These are phyloP conservation scores for Ogataea corticis DNA, from an alignment of 805 yeast genomes.

Conservation along the genomic window DNA sequence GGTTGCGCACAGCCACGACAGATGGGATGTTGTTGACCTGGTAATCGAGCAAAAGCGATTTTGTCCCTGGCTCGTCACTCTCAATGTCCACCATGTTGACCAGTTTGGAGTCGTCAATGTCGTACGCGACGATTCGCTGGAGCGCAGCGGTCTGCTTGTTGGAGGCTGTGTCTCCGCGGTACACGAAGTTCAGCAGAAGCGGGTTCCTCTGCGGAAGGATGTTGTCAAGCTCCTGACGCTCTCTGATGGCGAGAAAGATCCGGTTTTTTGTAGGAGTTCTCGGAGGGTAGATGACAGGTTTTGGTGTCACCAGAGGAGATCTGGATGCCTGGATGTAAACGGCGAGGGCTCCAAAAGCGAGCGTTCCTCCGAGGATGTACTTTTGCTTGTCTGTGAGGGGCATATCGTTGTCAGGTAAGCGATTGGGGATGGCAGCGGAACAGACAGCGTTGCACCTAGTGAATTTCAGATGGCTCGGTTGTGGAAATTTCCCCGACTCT, in stretches of 20 bases:
- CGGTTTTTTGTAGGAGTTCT: slow-evolving; percentile 34
- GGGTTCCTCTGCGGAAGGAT: slow-evolving; percentile 57
- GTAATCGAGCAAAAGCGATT: slow-evolving; percentile 58
- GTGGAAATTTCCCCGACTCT: not conserved
- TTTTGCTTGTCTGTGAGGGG: slow-evolving; percentile 31
- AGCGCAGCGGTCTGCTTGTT: slow-evolving; percentile 64
- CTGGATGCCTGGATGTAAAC: slow-evolving; percentile 28
- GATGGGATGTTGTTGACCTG: slow-evolving; percentile 58
- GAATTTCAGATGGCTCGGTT: not conserved
- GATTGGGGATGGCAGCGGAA: no score
- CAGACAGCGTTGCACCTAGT: no score
- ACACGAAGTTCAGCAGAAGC: slow-evolving; percentile 68
- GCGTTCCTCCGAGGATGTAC: slow-evolving; percentile 32
- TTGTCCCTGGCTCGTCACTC: slow-evolving; percentile 63
- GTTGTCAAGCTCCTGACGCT: slow-evolving; percentile 59
- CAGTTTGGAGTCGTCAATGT: slow-evolving; percentile 40
- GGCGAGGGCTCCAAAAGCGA: slow-evolving; percentile 27
- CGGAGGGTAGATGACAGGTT: slow-evolving; percentile 39
- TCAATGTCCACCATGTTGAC: slow-evolving; percentile 72
- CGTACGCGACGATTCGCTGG: slow-evolving; percentile 49
- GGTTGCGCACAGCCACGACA: slow-evolving; percentile 65
- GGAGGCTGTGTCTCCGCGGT: slow-evolving; percentile 60
- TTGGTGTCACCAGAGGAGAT: slow-evolving; percentile 31
- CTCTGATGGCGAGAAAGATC: slow-evolving; percentile 53
- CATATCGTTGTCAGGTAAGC: no score